Evolutionary conservation across 176 grass and related monocot genomes (phyloP).

Genomic region (Aegilops speltoides): DNA sequence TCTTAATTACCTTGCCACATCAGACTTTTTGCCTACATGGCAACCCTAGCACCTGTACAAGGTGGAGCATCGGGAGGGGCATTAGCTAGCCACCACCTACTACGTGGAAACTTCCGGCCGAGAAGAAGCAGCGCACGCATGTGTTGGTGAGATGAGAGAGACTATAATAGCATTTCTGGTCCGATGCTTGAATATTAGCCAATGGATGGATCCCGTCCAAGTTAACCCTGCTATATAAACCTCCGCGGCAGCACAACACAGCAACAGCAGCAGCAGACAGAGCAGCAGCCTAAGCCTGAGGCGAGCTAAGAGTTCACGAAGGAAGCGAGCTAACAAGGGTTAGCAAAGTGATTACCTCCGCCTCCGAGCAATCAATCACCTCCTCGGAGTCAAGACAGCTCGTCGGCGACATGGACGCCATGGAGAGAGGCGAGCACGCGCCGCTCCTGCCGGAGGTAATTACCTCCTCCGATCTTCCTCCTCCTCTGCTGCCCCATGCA

Average conservation of each 20-base stretch:
- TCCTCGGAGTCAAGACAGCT: not conserved
- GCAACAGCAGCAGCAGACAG: not conserved
- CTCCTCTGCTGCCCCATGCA: no score
- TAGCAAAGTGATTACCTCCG: not conserved
- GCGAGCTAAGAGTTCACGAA: not conserved
- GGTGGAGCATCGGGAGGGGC: no score
- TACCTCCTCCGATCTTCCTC: not conserved
- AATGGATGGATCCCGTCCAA: not conserved
- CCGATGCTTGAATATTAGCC: not conserved
- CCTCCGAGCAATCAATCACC: not conserved
- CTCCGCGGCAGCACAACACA: not conserved
- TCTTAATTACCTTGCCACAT: no score
- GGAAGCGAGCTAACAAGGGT: no score
- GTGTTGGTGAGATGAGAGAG: no score
- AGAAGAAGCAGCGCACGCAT: not conserved
- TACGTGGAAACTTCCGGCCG: not conserved
- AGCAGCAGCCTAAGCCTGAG: not conserved
- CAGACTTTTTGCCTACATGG: no score
- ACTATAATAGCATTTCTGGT: no score
- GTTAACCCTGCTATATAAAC: slow-evolving; percentile 25
- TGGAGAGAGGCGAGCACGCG: slow-evolving; percentile 37
- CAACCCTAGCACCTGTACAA: no score
- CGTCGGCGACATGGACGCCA: slow-evolving; percentile 32
- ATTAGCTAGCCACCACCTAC: not conserved
- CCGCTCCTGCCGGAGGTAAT: slow-evolving; percentile 39